Evolutionary conservation across 257 asterid species (phyloP), one percentile per base, ranked within the genome.

Genomic region (Cordia subcordata): DNA sequence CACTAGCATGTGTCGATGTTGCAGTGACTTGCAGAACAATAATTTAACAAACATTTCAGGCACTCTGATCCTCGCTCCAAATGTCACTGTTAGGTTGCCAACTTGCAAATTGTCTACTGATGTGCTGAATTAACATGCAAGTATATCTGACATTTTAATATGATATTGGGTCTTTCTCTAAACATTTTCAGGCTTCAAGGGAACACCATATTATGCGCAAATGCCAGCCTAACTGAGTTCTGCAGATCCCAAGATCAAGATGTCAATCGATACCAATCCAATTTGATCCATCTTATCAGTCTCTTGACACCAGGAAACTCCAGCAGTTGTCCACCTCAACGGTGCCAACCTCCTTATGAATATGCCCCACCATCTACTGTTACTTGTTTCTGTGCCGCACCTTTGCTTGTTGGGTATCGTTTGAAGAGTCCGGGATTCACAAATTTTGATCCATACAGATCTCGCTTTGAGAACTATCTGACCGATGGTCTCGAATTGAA

Each of bases 371-470:
- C 82, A 55, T 66, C 83, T 72, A 80, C 91, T 21, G 32, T 23
- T 8, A 27, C 62, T 14, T 93, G 99, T 76, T 72, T 83, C 70
- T 93, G 99, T 73, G 86, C 91, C 56, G 90, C 70, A 51, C 99
- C 99, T 14, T 64, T 93, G 39, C 75, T 69, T 63, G 78, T 93
- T 60, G 95, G 95, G 58, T 93, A 85, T 66, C 84, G 99, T 66
- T 68, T 93, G 66, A 93, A 93, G 75, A 89, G 97, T 75, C 99
- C 97, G 32, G 96, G 95, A 21, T 83, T 93, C 71, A 75, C 71
- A 1, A 88, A 89, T 77, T 89, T 85, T 70, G 55, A 37, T 22
- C 85, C 97, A 23, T 93, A 89, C 51, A 37, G 61, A 14, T 8
- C 76, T 64, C 18, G 49, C 56, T 93, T 87, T 74, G 72, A 66